Percentiles rank a stretch among this genome's conserved stretches.
These are phyloP conservation scores for Fusarium scirpi DNA, from an alignment of 2,329 filamentous ascomycete genomes.

Conservation along the genomic window DNA sequence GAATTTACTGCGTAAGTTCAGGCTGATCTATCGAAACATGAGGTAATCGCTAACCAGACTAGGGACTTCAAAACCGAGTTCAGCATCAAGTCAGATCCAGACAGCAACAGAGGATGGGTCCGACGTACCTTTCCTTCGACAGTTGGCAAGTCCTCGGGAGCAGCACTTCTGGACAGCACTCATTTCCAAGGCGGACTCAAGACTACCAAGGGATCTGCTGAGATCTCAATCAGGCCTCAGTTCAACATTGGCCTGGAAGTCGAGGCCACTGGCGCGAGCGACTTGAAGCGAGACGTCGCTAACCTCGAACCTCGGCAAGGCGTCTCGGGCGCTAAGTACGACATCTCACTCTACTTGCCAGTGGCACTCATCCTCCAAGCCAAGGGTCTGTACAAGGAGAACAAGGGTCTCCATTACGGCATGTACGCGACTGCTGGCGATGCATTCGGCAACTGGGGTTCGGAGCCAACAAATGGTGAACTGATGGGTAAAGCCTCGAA, in stretches of 20 bases:
- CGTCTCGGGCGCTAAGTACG: neutral
- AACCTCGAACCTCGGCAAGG: neutral
- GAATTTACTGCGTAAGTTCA: conserved; percentile 1
- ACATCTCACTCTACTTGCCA: conserved; percentile 1
- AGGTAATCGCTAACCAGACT: neutral
- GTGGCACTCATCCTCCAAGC: neutral
- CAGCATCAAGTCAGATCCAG: conserved; percentile 6
- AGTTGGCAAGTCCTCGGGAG: conserved; percentile 3
- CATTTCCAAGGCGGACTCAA: neutral
- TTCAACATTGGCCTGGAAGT: neutral
- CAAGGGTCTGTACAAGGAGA: neutral
- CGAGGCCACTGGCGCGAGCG: neutral
- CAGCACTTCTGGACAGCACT: neutral
- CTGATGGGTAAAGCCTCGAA: conserved; percentile 1
- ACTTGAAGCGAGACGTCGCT: neutral
- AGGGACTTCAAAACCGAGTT: conserved; percentile 5
- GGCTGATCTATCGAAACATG: neutral
- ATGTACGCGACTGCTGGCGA: neutral
- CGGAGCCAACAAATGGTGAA: conserved; percentile 3
- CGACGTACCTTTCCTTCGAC: conserved; percentile 8
- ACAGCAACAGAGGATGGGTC: conserved; percentile 4
- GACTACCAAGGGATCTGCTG: neutral
- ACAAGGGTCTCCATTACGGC: conserved; percentile 1
- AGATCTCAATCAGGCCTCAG: neutral
- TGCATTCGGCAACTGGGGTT: neutral